Conservation (phyloP, 129 eudicot genomes). For the Mikania micrantha region DNA sequence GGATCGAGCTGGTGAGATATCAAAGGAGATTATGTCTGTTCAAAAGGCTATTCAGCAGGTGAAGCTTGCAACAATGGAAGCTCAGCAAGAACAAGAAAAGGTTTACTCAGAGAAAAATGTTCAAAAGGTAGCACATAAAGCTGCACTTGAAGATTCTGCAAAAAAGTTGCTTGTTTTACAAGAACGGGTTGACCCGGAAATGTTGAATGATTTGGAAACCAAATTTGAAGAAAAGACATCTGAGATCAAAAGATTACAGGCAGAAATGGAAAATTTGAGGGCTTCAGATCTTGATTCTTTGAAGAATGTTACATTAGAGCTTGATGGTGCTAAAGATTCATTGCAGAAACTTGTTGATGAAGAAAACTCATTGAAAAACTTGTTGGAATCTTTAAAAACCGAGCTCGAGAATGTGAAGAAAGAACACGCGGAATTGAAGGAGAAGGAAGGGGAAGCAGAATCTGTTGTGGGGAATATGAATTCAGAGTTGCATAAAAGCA, state of each 20-base stretch:
- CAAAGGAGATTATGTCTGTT: conserved; percentile 53
- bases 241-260: conserved; percentile 43
- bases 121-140: conserved; percentile 54
- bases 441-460: conserved; percentile 71
- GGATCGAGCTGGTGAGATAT: conserved; percentile 51
- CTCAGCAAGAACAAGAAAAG: conserved; percentile 55
- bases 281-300: conserved; percentile 64
- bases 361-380: conserved; percentile 46
- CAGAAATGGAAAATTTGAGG: conserved; percentile 45
- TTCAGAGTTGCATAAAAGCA: conserved; percentile 62
- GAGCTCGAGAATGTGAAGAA: conserved; percentile 63
- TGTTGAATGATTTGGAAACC: conserved; percentile 41
- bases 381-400: conserved; percentile 61
- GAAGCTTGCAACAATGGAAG: conserved; percentile 43
- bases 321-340: conserved; percentile 83
- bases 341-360: conserved; percentile 68
- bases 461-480: conserved; percentile 63
- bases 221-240: conserved; percentile 42
- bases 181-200: conserved; percentile 49
- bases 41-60: conserved; percentile 53
- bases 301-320: conserved; percentile 48
- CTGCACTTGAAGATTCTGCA: conserved; percentile 63
- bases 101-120: conserved; percentile 55
- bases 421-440: conserved; percentile 64
- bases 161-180: conserved; percentile 51